These are phyloP conservation scores for Hamamelis virginiana DNA, from an alignment of 164 flowering plant genomes.

Conservation along the genomic window DNA sequence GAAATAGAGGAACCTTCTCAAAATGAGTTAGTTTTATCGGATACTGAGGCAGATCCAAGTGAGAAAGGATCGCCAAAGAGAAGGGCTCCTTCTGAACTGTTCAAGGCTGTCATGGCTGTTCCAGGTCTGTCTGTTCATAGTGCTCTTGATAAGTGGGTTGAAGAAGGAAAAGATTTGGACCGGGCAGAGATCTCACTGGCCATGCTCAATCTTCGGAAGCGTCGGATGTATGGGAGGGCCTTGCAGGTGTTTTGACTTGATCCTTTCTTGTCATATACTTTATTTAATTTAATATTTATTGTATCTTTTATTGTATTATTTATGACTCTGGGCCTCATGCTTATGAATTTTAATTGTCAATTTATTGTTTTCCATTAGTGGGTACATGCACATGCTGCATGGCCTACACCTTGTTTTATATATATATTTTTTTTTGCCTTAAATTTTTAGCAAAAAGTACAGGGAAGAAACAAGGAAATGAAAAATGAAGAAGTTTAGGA, in stretches of 20 bases:
- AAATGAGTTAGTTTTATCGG: slow-evolving; percentile 35
- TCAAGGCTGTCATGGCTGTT: slow-evolving; percentile 39
- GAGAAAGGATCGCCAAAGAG: slow-evolving; percentile 17
- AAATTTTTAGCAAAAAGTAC: too few relatives aligned
- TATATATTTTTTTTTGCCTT: too few relatives aligned
- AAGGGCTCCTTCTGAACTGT: slow-evolving; percentile 25
- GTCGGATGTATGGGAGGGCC: slow-evolving; percentile 56
- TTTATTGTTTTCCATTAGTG: not conserved
- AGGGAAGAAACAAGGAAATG: too few relatives aligned
- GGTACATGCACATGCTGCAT: not conserved
- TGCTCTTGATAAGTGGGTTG: slow-evolving; percentile 60
- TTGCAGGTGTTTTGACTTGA: slow-evolving; percentile 58
- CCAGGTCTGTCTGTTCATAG: slow-evolving; percentile 30
- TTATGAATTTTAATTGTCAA: not conserved
- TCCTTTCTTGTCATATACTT: not conserved
- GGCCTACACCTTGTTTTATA: too few relatives aligned
- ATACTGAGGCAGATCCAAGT: slow-evolving; percentile 23
- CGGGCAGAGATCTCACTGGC: slow-evolving; percentile 37
- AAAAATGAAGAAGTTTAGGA: too few relatives aligned
- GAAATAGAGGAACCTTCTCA: slow-evolving; percentile 21
- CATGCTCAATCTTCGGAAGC: slow-evolving; percentile 53
- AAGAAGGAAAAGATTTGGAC: slow-evolving; percentile 56
- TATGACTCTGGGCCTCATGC: not conserved
- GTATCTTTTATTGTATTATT: not conserved
- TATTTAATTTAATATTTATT: not conserved